phyloP scores from a whole-genome alignment of 345 rosid genomes.

The Euphorbia pulcherrima region DNA sequence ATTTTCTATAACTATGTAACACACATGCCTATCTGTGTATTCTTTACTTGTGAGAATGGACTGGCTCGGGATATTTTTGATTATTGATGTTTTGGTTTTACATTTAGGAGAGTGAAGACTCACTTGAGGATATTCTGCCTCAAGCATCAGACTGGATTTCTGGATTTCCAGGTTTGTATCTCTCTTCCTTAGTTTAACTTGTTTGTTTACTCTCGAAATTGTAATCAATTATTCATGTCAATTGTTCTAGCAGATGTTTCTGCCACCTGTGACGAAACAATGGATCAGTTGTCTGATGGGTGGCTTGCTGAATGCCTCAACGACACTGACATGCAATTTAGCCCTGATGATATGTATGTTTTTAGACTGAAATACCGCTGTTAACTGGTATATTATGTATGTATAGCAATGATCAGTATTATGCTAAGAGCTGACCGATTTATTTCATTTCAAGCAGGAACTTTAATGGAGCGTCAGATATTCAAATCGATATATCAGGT shows the following conservation, averaged over 20 bases:
- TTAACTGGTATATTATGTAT: neutral
- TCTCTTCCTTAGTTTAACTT: conserved; percentile 16
- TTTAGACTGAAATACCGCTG: conserved; percentile 15
- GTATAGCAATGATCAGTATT: conserved; percentile 1
- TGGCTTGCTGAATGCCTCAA: conserved; percentile 75
- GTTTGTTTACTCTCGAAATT: conserved; percentile 13
- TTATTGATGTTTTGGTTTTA: conserved; percentile 13
- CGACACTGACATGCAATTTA: conserved; percentile 47
- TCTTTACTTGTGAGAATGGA: neutral
- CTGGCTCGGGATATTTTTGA: neutral
- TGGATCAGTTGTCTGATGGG: conserved; percentile 58
- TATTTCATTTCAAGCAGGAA: conserved; percentile 40
- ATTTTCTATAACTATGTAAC: neutral
- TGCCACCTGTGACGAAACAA: conserved; percentile 47
- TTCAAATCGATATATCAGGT: conserved; percentile 65
- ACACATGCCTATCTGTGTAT: neutral
- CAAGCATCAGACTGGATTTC: conserved; percentile 48
- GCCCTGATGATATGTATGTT: conserved; percentile 65
- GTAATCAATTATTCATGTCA: conserved; percentile 15
- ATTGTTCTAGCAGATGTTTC: conserved; percentile 38
- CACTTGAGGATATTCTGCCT: conserved; percentile 53
- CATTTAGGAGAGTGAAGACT: conserved; percentile 59
- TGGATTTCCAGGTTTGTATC: conserved; percentile 64
- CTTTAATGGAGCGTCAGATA: conserved; percentile 42
- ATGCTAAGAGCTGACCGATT: conserved; percentile 19